A percentile compares a stretch with the other conserved stretches of the same genome.
These are phyloP conservation scores for Chlorella sorokiniana DNA, from an alignment of 139 green algal genomes.

Conservation along the genomic window DNA sequence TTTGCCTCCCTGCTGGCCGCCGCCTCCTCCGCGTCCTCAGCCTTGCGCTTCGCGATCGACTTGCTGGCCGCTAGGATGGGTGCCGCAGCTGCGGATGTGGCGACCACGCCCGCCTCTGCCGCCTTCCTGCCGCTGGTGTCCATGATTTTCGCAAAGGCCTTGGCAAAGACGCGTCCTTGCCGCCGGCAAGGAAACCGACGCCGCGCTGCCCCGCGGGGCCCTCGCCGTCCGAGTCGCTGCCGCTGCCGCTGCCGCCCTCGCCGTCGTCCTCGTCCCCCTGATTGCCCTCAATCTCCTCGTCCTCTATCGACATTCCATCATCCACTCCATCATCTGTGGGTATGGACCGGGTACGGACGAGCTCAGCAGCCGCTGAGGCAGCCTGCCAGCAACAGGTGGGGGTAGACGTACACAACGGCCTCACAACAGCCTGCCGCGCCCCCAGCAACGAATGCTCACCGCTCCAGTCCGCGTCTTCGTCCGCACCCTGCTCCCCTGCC, in stretches of 20 bases:
- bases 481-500: not conserved
- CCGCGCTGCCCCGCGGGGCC: not conserved
- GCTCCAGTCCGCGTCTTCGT: not conserved
- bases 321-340: conserved; percentile 32
- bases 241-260: conserved; percentile 21
- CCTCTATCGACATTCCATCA: not conserved
- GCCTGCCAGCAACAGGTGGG: too few relatives aligned
- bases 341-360: too few relatives aligned
- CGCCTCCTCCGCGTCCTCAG: conserved; percentile 57
- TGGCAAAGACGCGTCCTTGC: conserved; percentile 69
- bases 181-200: conserved; percentile 55
- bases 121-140: conserved; percentile 13
- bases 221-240: not conserved
- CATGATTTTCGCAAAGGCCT: conserved; percentile 75
- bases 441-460: not conserved
- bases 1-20: conserved; percentile 50
- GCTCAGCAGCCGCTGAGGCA: too few relatives aligned
- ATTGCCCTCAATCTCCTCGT: not conserved
- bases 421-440: not conserved
- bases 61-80: conserved; percentile 56
- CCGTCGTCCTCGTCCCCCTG: conserved; percentile 21
- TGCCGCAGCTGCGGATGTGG: not conserved
- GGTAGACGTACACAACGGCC: not conserved
- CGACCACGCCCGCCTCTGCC: conserved; percentile 1
- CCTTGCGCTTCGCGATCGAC: conserved; percentile 61